These are phyloP conservation scores for Lodderomyces oxycetoniae DNA, from an alignment of 1,139 yeast species.

Conservation along the genomic window DNA sequence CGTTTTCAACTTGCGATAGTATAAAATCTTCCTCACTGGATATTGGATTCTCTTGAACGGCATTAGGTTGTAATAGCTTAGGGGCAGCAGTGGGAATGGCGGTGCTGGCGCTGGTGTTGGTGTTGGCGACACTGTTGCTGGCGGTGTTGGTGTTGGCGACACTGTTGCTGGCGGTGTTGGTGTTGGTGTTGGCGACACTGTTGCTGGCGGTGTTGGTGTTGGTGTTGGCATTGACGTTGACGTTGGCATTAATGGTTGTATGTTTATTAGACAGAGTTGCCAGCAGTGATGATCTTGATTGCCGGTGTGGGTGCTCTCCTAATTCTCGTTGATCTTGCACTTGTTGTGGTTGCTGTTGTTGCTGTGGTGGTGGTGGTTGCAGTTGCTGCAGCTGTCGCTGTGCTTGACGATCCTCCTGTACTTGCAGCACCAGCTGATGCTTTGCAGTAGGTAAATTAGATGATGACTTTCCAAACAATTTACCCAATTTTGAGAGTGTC, in stretches of 20 bases:
- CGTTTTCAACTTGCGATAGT: constrained; percentile 17
- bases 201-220: no score
- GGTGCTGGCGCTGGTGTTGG: no score
- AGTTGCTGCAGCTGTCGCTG: background rate
- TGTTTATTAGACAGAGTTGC: no score
- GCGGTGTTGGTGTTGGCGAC: background rate
- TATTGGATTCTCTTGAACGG: constrained; percentile 1
- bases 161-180: background rate
- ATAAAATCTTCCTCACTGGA: constrained; percentile 15
- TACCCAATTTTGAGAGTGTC: constrained; percentile 29
- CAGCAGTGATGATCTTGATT: background rate
- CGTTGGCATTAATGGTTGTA: no score
- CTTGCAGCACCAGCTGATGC: constrained; percentile 9
- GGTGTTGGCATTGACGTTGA: no score
- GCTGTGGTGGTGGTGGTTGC: background rate
- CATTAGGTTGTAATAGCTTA: constrained; percentile 1
- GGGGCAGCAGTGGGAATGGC: background rate
- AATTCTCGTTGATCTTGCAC: background rate
- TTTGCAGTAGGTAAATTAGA: constrained; percentile 16
- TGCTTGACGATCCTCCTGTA: constrained; percentile 1
- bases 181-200: background rate
- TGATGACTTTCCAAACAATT: constrained; percentile 32
- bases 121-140: background rate
- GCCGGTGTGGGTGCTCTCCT: background rate
- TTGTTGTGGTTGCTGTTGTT: constrained; percentile 2